A percentile compares a stretch with the other conserved stretches of the same genome.
These are phyloP conservation scores for Nelumbo lutea DNA, from an alignment of 164 flowering plant species.

Conservation along the genomic window DNA sequence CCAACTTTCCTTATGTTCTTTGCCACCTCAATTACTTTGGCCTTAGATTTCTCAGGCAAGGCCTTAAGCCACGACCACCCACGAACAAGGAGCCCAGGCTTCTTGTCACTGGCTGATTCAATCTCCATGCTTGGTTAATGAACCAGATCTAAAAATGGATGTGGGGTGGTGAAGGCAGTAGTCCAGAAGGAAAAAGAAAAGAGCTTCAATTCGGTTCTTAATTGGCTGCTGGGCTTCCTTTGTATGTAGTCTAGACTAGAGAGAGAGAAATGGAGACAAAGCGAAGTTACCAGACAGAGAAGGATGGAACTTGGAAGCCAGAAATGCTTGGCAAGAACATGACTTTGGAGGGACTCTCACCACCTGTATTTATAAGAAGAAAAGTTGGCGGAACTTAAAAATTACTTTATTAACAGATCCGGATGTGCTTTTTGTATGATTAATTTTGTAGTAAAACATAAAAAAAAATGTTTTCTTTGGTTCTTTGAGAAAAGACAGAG, in stretches of 20 bases:
- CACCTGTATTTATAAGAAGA: constrained; percentile 28
- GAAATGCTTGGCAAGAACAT: constrained; percentile 4
- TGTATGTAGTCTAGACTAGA: not conserved
- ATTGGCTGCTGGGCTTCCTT: not conserved
- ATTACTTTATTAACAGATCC: too few relatives aligned
- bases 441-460: too few relatives aligned
- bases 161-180: not conserved
- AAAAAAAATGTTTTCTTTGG: too few relatives aligned
- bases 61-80: constrained; percentile 29
- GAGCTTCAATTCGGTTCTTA: not conserved
- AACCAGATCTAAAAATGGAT: not conserved
- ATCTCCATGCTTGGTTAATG: constrained; percentile 30
- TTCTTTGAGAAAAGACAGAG: too few relatives aligned
- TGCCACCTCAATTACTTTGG: constrained; percentile 12
- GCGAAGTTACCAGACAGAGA: not conserved
- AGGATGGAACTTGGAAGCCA: not conserved
- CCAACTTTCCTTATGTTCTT: constrained; percentile 40
- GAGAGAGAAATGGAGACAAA: not conserved
- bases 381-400: constrained; percentile 14
- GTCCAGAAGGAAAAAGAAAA: not conserved
- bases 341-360: not conserved
- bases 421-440: too few relatives aligned
- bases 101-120: constrained; percentile 16
- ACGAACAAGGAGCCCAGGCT: constrained; percentile 17
- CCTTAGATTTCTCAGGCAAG: constrained; percentile 9